Evolutionary conservation across 345 rosid species (phyloP).

Genomic region (Mallotus nudiflorus): DNA sequence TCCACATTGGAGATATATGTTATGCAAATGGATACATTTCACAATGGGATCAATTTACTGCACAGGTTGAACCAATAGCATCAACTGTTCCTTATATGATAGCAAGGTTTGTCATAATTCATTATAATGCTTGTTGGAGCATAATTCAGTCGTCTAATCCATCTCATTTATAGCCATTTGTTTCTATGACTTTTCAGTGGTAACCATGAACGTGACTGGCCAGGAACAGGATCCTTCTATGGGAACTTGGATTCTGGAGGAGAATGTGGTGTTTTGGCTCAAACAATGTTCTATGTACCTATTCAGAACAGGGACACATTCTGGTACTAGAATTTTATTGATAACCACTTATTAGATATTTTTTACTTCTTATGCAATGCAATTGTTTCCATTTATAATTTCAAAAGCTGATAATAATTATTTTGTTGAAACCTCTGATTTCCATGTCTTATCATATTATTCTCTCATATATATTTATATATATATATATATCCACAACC

Average conservation of each 20-base stretch:
- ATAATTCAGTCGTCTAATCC: neutral
- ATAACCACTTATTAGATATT: neutral
- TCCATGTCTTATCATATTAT: neutral
- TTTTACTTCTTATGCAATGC: neutral
- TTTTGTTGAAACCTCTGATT: neutral
- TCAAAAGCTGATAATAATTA: neutral
- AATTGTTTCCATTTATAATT: neutral
- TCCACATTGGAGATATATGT: conserved; percentile 71
- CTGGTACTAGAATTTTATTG: conserved; percentile 37
- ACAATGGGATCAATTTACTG: conserved; percentile 74
- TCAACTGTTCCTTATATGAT: conserved; percentile 69
- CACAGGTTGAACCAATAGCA: conserved; percentile 69
- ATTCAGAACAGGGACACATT: conserved; percentile 63
- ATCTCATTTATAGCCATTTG: neutral
- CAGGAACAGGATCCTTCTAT: conserved; percentile 65
- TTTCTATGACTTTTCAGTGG: conserved; percentile 42
- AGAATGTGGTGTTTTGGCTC: conserved; percentile 72
- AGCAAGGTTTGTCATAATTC: conserved; percentile 48
- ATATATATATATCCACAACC: neutral
- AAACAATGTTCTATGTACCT: conserved; percentile 71
- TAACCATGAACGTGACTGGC: conserved; percentile 81
- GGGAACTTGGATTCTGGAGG: conserved; percentile 63
- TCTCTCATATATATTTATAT: neutral
- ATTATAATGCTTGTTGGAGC: neutral
- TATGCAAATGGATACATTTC: conserved; percentile 76